These are phyloP conservation scores for Neonectria ditissima DNA, from an alignment of 2,329 filamentous ascomycete genomes.

Conservation along the genomic window DNA sequence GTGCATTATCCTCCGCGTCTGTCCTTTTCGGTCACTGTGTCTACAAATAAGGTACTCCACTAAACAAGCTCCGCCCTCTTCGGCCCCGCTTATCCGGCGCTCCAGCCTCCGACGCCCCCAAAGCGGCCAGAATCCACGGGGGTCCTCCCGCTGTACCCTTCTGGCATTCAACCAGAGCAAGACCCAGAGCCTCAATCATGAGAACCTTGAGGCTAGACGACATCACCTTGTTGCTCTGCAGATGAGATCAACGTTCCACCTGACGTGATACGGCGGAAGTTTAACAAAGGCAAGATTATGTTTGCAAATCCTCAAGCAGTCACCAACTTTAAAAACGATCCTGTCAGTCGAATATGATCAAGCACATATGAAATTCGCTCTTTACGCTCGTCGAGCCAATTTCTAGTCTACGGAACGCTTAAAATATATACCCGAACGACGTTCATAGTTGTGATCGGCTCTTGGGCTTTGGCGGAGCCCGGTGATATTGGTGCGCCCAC, in stretches of 20 bases:
- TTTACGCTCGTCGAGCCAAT: conserved; percentile 1
- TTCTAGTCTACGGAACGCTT: neutral
- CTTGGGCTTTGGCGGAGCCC: conserved; percentile 30
- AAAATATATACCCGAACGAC: neutral
- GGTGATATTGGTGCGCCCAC: conserved; percentile 75
- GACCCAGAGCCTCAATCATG: neutral
- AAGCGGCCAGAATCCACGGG: conserved; percentile 9
- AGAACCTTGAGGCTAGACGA: neutral
- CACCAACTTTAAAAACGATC: no score
- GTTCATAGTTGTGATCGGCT: conserved; percentile 2
- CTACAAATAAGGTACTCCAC: conserved; percentile 11
- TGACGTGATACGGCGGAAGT: neutral
- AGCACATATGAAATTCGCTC: no score
- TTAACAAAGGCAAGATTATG: neutral
- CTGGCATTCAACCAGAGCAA: neutral
- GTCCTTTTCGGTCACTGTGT: neutral
- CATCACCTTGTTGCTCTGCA: neutral
- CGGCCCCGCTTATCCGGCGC: conserved; percentile 28
- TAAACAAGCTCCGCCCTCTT: conserved; percentile 24
- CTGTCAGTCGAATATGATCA: neutral
- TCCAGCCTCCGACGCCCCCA: conserved; percentile 18
- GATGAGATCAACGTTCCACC: neutral
- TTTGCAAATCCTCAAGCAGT: neutral
- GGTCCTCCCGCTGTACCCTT: neutral
- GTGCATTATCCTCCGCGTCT: neutral